Base-by-base conservation (phyloP, 2,329 filamentous ascomycete genomes). In the Cladophialophora immunda region DNA sequence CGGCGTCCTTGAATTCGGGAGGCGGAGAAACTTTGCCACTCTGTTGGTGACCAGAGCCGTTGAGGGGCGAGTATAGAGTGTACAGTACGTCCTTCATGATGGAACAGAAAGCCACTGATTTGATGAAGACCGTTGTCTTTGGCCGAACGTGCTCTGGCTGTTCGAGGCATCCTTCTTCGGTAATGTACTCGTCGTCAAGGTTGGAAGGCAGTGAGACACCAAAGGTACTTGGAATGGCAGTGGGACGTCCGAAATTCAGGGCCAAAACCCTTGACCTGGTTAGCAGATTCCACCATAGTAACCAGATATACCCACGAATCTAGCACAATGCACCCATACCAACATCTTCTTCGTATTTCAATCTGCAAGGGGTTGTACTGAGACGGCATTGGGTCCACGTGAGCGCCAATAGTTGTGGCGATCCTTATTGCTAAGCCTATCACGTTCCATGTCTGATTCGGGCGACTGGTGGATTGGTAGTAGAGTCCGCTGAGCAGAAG, bases 401-500 rank as follows among this genome's bases (percentile, higher is more conserved):
- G 41, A 9, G 41, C 41, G 8, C 41, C 41, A 13, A 47, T 47
- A n/a, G 41, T 47, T 3, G 41, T 47, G 19, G 41, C 41, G 22
- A 47, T 47, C 41, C 41, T 47, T 22, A 47, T 47, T 11, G 41
- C 41, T 47, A 47, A 47, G n/a, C 41, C 41, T 47, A 47, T 47
- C 41, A 47, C 41, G 41, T 47, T 47, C 41, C 41, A 47, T 25
- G 41, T 47, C 41, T 47, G 41, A 22, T 47, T 47, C 19, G 41
- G 41, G 1, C 41, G 41, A 47, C 41, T 47, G 41, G 41, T 47
- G n/a, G 41, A 47, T 22, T 47, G 41, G 19, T 47, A 47, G 19
- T 47, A 47, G 41, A 47, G 41, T 8, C 41, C 41, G n/a, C 41
- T 47, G 41, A 47, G 41, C 41, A 47, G 11, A 22, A 47, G 41